phyloP scores from a whole-genome alignment of 139 green algal genomes.

The Chlamydomonas incerta region DNA sequence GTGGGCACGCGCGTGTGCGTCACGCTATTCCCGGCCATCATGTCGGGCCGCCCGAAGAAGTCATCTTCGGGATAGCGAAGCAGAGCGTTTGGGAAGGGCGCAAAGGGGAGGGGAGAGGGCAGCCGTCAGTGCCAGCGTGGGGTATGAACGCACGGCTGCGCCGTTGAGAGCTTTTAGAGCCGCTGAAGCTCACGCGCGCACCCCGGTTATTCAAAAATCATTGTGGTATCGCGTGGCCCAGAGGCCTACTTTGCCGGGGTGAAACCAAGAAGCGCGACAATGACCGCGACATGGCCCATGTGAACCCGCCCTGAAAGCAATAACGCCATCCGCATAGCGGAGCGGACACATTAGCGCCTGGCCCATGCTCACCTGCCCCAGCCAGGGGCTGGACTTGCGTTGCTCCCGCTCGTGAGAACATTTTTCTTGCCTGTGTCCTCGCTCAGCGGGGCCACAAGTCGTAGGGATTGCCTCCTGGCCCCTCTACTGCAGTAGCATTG shows the following conservation, averaged over 20 bases:
- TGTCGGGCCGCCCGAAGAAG: constrained; percentile 36
- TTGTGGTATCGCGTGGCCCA: too few species aligned
- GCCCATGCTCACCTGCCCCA: background rate
- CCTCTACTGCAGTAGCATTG: too few species aligned
- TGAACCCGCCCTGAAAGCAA: background rate
- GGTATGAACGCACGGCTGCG: too few species aligned
- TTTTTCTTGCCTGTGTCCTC: background rate
- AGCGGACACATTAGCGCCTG: background rate
- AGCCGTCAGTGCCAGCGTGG: background rate
- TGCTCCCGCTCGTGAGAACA: constrained; percentile 15
- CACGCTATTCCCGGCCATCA: constrained; percentile 1
- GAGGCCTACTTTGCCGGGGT: too few species aligned
- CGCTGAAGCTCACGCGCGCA: too few species aligned
- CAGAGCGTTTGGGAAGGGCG: background rate
- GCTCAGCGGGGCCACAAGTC: too few species aligned
- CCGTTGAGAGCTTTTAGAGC: background rate
- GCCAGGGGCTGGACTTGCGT: constrained; percentile 37
- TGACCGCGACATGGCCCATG: background rate
- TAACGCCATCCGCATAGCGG: background rate
- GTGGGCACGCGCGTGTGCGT: constrained; percentile 25
- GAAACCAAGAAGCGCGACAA: too few species aligned
- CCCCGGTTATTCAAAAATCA: too few species aligned
- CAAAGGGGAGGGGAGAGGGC: background rate
- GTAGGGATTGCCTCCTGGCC: too few species aligned
- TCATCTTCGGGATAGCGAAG: constrained; percentile 8